Percentiles rank a stretch among this genome's conserved stretches.
phyloP scores from a whole-genome alignment of 2,329 filamentous ascomycete species.

The Calonectria hawksworthii region DNA sequence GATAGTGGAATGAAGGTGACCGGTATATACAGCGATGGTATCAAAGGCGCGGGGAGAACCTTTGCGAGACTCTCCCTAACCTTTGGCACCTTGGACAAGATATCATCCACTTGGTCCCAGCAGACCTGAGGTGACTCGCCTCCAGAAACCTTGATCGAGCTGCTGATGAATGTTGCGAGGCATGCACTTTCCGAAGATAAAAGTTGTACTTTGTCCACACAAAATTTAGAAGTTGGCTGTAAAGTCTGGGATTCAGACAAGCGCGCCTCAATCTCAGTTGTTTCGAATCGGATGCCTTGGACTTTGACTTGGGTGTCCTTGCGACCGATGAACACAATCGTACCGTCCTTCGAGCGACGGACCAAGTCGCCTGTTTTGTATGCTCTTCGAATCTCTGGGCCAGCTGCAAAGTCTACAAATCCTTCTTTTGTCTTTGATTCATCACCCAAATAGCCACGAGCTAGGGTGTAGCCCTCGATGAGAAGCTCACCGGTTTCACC shows the following conservation, averaged over 20 bases:
- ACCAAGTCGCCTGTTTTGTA: conserved; percentile 9
- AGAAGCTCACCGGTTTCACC: not conserved
- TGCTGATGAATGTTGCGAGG: not conserved
- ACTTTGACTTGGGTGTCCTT: conserved; percentile 4
- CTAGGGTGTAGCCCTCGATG: not conserved
- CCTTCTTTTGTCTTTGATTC: not conserved
- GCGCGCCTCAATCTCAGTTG: not conserved
- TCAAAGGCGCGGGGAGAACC: not conserved
- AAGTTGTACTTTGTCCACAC: not conserved
- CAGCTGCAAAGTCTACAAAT: not conserved
- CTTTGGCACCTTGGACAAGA: not conserved
- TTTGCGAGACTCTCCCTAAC: not conserved
- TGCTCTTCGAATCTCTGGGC: not conserved
- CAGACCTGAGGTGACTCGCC: not conserved
- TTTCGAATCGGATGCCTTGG: not conserved
- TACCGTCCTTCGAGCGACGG: not conserved
- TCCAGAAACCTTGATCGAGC: not conserved
- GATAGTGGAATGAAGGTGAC: not conserved
- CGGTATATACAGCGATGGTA: not conserved
- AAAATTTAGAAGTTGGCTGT: not conserved
- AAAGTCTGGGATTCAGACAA: not conserved
- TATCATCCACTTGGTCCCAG: not conserved
- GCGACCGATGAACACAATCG: not conserved
- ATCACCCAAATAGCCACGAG: not conserved
- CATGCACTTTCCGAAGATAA: not conserved